Evolutionary conservation across 768 basidiomycete species (phyloP).

Genomic region (Amanita muscaria): DNA sequence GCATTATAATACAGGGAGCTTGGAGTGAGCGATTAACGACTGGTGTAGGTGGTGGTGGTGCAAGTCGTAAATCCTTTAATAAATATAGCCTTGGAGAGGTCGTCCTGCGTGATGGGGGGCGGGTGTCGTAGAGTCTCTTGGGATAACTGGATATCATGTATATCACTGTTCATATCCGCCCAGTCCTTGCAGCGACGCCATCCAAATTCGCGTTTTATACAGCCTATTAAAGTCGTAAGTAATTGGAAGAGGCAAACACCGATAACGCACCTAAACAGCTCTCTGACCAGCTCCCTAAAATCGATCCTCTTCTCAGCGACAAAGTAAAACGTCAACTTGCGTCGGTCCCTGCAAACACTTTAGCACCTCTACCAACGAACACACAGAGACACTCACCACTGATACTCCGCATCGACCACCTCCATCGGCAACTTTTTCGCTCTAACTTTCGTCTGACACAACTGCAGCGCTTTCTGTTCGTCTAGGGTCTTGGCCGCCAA

Average conservation of each 20-base stretch:
- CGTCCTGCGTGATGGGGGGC: too few relatives aligned
- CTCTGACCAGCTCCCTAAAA: constrained; percentile 92
- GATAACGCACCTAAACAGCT: constrained; percentile 79
- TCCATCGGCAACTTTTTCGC: constrained; percentile 98
- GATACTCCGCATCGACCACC: constrained; percentile 97
- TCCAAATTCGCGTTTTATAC: constrained; percentile 95
- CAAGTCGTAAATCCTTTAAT: too few relatives aligned
- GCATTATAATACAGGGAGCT: too few relatives aligned
- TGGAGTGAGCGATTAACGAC: too few relatives aligned
- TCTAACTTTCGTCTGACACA: constrained; percentile 86
- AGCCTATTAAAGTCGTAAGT: constrained; percentile 34
- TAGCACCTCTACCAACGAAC: background rate
- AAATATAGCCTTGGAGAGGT: too few relatives aligned
- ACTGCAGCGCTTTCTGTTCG: constrained; percentile 83
- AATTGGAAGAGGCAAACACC: constrained; percentile 15
- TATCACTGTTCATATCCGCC: constrained; percentile 30
- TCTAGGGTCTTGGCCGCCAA: constrained; percentile 80
- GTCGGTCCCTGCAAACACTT: constrained; percentile 66
- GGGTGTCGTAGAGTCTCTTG: too few relatives aligned
- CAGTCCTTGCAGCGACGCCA: constrained; percentile 70
- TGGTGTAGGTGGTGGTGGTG: too few relatives aligned
- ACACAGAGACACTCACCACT: constrained; percentile 58
- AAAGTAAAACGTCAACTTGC: constrained; percentile 98
- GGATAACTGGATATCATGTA: too few relatives aligned
- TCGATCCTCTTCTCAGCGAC: constrained; percentile 92